A percentile compares a stretch with the other conserved stretches of the same genome.
Evolutionary conservation across 345 rosid species (phyloP).

Genomic region (Bruguiera parviflora): DNA sequence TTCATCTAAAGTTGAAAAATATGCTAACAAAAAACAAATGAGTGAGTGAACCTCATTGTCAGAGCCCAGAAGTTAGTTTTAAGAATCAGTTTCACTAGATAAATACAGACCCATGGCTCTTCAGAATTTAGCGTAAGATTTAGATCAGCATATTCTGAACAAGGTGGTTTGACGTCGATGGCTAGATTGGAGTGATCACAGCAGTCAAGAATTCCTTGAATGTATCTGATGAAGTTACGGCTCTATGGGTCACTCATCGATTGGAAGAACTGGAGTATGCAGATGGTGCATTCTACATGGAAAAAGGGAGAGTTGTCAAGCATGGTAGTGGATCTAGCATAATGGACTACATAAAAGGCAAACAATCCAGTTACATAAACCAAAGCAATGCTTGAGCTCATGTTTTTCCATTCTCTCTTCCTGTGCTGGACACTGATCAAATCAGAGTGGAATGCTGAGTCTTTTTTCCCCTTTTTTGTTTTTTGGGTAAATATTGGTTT

Average conservation of each 20-base stretch:
- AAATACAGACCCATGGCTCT: background rate
- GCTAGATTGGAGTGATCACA: constrained; percentile 79
- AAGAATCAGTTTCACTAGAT: too few relatives aligned
- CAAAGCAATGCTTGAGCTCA: constrained; percentile 39
- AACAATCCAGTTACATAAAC: constrained; percentile 51
- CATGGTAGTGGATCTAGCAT: constrained; percentile 61
- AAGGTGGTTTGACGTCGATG: constrained; percentile 6
- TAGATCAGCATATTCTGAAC: constrained; percentile 7
- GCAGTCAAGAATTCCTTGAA: constrained; percentile 61
- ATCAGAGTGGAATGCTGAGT: too few relatives aligned
- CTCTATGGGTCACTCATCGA: constrained; percentile 91
- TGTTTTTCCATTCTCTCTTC: background rate
- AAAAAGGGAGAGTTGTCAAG: constrained; percentile 67
- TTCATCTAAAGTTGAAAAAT: too few relatives aligned
- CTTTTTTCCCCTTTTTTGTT: too few relatives aligned
- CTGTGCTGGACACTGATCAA: too few relatives aligned
- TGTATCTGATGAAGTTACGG: constrained; percentile 65
- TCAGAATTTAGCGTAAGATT: background rate
- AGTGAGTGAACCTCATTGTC: too few relatives aligned
- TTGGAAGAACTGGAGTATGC: constrained; percentile 87
- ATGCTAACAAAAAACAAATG: too few relatives aligned
- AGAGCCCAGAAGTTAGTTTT: too few relatives aligned
- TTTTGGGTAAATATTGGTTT: too few relatives aligned
- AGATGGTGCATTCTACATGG: constrained; percentile 90
- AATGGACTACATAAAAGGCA: constrained; percentile 48